A percentile compares a stretch with the other conserved stretches of the same genome.
phyloP scores from a whole-genome alignment of 2,329 filamentous ascomycete species.

The Arachnomyces sp. region DNA sequence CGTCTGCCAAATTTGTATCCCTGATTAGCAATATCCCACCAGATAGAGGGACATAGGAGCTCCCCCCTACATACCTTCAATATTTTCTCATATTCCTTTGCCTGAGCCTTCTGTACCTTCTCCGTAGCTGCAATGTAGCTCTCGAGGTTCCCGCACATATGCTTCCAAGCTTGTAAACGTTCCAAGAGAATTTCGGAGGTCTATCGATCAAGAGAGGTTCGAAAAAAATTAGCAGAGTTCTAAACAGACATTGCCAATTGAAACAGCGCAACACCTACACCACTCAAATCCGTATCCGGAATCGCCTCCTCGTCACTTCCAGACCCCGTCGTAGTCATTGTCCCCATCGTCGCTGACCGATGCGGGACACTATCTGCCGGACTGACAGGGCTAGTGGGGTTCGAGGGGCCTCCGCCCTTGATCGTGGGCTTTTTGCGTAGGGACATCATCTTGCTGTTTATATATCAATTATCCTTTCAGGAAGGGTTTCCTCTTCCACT shows the following conservation, averaged over 20 bases:
- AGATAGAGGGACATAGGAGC: neutral
- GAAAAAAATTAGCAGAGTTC: neutral
- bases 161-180: constrained; percentile 90
- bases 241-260: neutral
- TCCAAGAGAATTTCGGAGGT: constrained; percentile 75
- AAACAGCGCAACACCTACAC: constrained; percentile 22
- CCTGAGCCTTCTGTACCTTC: constrained; percentile 73
- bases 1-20: constrained; percentile 44
- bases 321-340: constrained; percentile 20
- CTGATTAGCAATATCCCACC: neutral
- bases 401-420: constrained; percentile 18
- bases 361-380: constrained; percentile 24
- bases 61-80: constrained; percentile 57
- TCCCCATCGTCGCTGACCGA: constrained; percentile 26
- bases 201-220: constrained; percentile 31
- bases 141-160: constrained; percentile 82
- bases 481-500: too few relatives aligned
- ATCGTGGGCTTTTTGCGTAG: neutral
- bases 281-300: constrained; percentile 33
- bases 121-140: constrained; percentile 80
- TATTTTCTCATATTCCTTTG: constrained; percentile 92
- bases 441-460: too few relatives aligned
- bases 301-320: constrained; percentile 34
- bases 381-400: constrained; percentile 22
- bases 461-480: too few relatives aligned